phyloP scores from a whole-genome alignment of 2,329 filamentous ascomycete species.

The Pseudogymnoascus sp. region DNA sequence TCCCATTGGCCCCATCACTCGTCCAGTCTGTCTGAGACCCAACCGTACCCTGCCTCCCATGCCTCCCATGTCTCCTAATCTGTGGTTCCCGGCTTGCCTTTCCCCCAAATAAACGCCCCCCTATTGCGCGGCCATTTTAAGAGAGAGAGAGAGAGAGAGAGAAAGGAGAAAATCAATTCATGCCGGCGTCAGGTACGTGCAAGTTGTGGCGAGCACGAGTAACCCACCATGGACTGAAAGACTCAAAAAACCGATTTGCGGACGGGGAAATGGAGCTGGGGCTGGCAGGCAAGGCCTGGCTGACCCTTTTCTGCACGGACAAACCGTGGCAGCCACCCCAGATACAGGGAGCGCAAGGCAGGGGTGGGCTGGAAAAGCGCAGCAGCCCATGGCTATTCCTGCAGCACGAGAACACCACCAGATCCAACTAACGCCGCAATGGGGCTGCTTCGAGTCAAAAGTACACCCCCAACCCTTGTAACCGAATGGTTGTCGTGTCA shows the following conservation, averaged over 20 bases:
- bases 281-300: background rate
- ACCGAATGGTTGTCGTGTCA: background rate
- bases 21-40: background rate
- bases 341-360: background rate
- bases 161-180: background rate
- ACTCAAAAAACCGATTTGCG: background rate
- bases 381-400: background rate
- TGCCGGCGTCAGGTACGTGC: background rate
- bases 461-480: background rate
- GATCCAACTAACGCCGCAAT: background rate
- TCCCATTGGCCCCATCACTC: background rate
- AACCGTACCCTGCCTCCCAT: background rate
- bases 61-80: background rate
- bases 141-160: background rate
- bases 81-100: background rate
- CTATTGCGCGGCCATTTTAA: background rate
- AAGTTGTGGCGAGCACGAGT: background rate
- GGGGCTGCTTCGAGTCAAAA: background rate
- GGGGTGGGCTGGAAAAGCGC: background rate
- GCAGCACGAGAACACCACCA: conserved; percentile 4
- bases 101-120: background rate
- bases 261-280: background rate
- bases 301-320: background rate
- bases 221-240: background rate
- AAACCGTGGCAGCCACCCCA: conserved; percentile 3